Evolutionary conservation across 257 asterid species (phyloP), one percentile per base, ranked within the genome.

Genomic region (Solanum verrucosum): DNA sequence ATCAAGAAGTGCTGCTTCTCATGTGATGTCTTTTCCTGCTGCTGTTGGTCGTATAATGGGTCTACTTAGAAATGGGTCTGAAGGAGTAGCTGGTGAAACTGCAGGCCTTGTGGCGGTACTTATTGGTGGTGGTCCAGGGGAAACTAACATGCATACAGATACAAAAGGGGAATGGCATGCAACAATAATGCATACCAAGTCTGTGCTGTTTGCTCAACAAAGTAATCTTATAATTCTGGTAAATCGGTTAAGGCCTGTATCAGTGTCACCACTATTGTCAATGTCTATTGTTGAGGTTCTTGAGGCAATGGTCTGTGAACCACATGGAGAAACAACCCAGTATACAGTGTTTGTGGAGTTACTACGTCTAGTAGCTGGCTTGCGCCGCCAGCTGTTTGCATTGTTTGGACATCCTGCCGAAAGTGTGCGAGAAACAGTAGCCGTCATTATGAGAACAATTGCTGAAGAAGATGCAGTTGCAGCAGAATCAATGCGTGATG

Each of bases 391-490:
- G 89, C 92, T 97, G 93, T 97, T 97, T 93, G 98, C 99, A 52
- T 90, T 97, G 89, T 97, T 97, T 89, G 99, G 98, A 88, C 99
- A 97, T 92, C 98, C 99, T 40, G 99, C 99, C 6, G 99, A 96
- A 91, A 95, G 99, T 89, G 98, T 96, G 34, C 92, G 99, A 86
- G 99, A 97, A 90, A 94, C 98, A 5, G 98, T 97, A 65, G 99
- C 99, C 46, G 99, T 97, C 49, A 93, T 97, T 78, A 97, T 97
- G 99, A 98, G 99, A 85, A 96, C 99, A 71, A 97, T 97, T 89
- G 99, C 99, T 4, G 99, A 97, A 93, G 99, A 97, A 93, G 99
- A 97, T 93, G 99, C 99, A 38, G 98, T 97, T 89, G 99, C 99
- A 46, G 99, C 99, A 78, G 99, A 97, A 91, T 97, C 99, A 78